phyloP scores from a whole-genome alignment of 371 early-diverging fungal genomes.

The Polyrhizophydium stewartii region DNA sequence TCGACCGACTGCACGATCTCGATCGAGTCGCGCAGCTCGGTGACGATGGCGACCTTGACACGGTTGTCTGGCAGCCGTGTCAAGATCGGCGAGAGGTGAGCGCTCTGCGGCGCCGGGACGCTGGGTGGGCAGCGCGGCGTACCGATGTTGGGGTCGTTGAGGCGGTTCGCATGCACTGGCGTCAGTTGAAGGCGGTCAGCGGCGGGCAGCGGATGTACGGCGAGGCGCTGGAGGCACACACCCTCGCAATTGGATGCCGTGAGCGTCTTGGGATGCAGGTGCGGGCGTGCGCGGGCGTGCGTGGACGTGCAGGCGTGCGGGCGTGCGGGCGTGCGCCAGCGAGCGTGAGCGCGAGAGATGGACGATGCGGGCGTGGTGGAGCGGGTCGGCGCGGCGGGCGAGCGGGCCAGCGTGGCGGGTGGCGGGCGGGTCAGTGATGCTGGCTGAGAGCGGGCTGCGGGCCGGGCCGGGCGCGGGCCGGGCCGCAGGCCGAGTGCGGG shows the following conservation, averaged over 20 bases:
- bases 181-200: too few species aligned
- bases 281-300: too few species aligned
- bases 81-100: too few species aligned
- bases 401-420: too few species aligned
- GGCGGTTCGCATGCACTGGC: not conserved
- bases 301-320: not conserved
- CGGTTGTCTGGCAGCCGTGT: not conserved
- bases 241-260: not conserved
- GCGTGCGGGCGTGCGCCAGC: not conserved
- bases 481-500: too few species aligned
- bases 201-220: too few species aligned
- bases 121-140: not conserved
- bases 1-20: slow-evolving; percentile 82
- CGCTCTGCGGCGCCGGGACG: too few species aligned
- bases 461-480: too few species aligned
- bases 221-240: not conserved
- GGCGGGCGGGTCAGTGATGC: too few species aligned
- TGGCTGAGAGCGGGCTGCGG: too few species aligned
- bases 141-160: slow-evolving; percentile 4
- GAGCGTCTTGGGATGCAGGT: not conserved
- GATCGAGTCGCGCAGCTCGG: slow-evolving; percentile 85
- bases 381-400: too few species aligned
- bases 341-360: not conserved
- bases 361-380: too few species aligned
- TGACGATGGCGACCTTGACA: slow-evolving; percentile 74